Evolutionary conservation across 345 rosid species (phyloP), one percentile per base, ranked within the genome.

Genomic region (Pistacia integerrima): DNA sequence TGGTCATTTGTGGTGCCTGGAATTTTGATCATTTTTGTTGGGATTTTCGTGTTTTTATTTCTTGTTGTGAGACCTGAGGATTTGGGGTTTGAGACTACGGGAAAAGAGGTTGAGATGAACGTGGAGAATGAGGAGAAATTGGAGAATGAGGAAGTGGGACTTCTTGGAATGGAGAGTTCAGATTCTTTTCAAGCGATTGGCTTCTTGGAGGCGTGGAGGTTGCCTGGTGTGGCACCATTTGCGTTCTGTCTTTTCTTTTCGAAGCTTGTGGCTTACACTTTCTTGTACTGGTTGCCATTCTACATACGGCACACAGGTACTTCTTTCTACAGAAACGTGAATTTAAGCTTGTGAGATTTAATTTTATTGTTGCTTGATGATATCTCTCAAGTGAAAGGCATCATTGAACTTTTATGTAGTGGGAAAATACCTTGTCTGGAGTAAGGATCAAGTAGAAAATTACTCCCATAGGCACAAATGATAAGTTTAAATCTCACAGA

Each of bases 1-100:
- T 96, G 99, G 99, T 92, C 99, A 5, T 96, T 96, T 80, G 79
- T 84, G 54, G 76, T 92, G 80, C 97, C 98, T 4, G 98, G 97
- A 22, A 10, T 83, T 78, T 63, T 93, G 79, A 85, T 93, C 69
- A 90, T 93, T 58, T 71, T 90, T 2, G 86, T 86, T 69, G 96
- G 91, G 11, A 5, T 78, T 66, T 74, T 93, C 54, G 97, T 93
- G 72, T 92, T 92, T 74, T 57, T 76, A 63, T 93, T 80, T 82
- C 89, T 95, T 64, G 93, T 83, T 59, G 98, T 87, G 64, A 85
- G 86, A 77, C 99, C 96, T 60, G 84, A 83, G 62, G 92, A 87
- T 82, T 72, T 92, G 84, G 99, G 94, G 70, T 86, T 91, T 66
- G 85, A 85, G 77, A 57, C 16, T 10, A 58, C 72, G 0, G 91